Evolutionary conservation across 2,329 filamentous ascomycete genomes (phyloP), one percentile per base, ranked within the genome.

Genomic region (Microdochium trichocladiopsis): DNA sequence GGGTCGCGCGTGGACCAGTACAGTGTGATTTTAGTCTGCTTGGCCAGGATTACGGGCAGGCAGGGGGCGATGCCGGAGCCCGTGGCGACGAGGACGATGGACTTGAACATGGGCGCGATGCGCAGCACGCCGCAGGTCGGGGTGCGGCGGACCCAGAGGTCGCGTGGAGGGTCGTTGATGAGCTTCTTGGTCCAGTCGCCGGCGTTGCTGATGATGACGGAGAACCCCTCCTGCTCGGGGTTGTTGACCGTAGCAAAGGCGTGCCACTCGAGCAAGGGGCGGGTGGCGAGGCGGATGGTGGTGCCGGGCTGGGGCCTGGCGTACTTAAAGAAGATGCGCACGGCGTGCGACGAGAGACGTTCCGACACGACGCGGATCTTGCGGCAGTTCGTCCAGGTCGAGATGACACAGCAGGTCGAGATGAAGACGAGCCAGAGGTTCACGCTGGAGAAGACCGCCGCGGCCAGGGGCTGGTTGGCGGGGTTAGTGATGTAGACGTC

Each of bases 41-140:
- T 4, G 23, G 47, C 47, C 23, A 48, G 23, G 47, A 48, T 48
- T 10, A 48, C 47, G 47, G 47, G 47, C 28, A 85, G 67, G 53
- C 78, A 81, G 0, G 83, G 83, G 0, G 80, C 82, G 53, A 86
- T 84, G 2, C 83, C 83, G 0, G 80, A 83, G 1, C 83, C 83
- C 0, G 83, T 86, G 2, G 80, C 79, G 2, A 86, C 78, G 50
- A 86, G 66, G 36, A 86, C 69, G 52, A 84, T 69, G 14, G 71
- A 72, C 47, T 67, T 68, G 67, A 85, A 86, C 25, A 86, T 70
- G 8, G 74, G 70, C 52, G 81, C 76, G 25, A 82, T 71, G 54
- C 80, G 77, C 21, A 82, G 74, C 33, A 86, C 79, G 47, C 82
- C 82, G 52, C 73, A 76, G 9, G 77, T 72, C 3, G 82, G 80